phyloP scores from a whole-genome alignment of 106 monocot genomes.

The Alisma plantagoaquatica region DNA sequence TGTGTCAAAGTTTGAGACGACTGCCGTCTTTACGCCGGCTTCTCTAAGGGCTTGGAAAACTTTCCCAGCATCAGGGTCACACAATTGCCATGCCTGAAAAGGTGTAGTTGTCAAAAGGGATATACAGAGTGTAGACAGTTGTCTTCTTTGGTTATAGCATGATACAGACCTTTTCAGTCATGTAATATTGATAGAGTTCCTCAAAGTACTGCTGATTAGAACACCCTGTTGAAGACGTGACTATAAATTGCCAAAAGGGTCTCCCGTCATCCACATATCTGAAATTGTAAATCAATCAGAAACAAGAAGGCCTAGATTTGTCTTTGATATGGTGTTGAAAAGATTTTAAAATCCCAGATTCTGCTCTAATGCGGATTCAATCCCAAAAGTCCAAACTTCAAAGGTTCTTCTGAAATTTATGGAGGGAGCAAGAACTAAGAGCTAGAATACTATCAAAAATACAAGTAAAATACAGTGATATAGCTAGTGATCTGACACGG shows the following conservation, averaged over 20 bases:
- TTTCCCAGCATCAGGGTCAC: constrained; percentile 85
- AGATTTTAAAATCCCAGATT: too few relatives aligned
- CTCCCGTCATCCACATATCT: constrained; percentile 99
- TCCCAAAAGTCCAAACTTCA: too few relatives aligned
- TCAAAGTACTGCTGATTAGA: constrained; percentile 86
- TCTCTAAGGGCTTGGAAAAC: constrained; percentile 71
- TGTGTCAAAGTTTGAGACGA: constrained; percentile 97
- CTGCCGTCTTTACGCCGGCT: constrained; percentile 78
- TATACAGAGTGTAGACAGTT: background rate
- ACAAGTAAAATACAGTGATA: too few relatives aligned
- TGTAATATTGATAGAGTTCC: constrained; percentile 94
- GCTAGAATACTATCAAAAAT: too few relatives aligned
- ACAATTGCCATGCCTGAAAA: constrained; percentile 83
- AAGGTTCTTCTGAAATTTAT: too few relatives aligned
- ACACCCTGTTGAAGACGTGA: constrained; percentile 93
- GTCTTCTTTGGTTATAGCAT: background rate
- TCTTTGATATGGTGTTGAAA: too few relatives aligned
- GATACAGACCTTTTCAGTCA: constrained; percentile 63
- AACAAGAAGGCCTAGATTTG: too few relatives aligned
- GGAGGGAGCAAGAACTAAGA: too few relatives aligned
- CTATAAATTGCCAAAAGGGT: constrained; percentile 95
- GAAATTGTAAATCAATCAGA: background rate
- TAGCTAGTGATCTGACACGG: too few relatives aligned
- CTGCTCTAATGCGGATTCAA: too few relatives aligned
- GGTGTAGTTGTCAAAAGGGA: too few relatives aligned